Evolutionary conservation across 768 basidiomycete genomes (phyloP).

Genomic region (Pholiota molesta): DNA sequence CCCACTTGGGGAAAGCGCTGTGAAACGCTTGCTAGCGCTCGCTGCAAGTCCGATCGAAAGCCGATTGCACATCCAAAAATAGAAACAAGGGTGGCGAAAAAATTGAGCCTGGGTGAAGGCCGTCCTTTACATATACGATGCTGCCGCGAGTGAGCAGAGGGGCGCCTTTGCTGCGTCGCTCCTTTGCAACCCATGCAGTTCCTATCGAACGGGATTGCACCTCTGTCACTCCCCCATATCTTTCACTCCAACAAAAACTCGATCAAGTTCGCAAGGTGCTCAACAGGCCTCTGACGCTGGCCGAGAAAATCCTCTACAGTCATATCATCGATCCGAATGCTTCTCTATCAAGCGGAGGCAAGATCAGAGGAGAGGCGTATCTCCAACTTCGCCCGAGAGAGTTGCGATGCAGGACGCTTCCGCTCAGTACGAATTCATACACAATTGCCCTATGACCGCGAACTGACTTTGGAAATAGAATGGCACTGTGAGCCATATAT

Average conservation of each 20-base stretch:
- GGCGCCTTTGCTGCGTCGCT: slow-evolving; percentile 27
- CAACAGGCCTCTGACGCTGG: slow-evolving; percentile 84
- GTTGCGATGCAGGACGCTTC: slow-evolving; percentile 98
- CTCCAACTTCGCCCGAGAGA: slow-evolving; percentile 90
- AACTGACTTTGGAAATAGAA: slow-evolving; percentile 44
- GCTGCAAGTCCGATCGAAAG: slow-evolving; percentile 6
- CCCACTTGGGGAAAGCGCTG: neutral
- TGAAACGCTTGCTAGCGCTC: no score
- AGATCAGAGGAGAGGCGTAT: slow-evolving; percentile 84
- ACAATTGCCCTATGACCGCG: slow-evolving; percentile 11
- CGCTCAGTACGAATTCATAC: slow-evolving; percentile 66
- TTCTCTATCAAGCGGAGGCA: slow-evolving; percentile 62
- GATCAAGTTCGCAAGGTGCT: slow-evolving; percentile 69
- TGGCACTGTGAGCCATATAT: slow-evolving; percentile 68
- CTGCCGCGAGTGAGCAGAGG: slow-evolving; percentile 29
- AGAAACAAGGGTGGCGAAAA: slow-evolving; percentile 6
- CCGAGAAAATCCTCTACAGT: slow-evolving; percentile 97
- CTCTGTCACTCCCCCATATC: slow-evolving; percentile 87
- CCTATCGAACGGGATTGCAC: slow-evolving; percentile 44
- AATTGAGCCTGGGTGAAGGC: neutral
- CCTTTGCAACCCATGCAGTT: slow-evolving; percentile 41
- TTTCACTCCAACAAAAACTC: slow-evolving; percentile 69
- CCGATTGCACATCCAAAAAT: slow-evolving; percentile 10
- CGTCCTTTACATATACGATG: slow-evolving; percentile 22
- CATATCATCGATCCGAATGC: slow-evolving; percentile 84